phyloP scores from a whole-genome alignment of 805 yeast genomes.

The Lipomyces spencermartinsiae region DNA sequence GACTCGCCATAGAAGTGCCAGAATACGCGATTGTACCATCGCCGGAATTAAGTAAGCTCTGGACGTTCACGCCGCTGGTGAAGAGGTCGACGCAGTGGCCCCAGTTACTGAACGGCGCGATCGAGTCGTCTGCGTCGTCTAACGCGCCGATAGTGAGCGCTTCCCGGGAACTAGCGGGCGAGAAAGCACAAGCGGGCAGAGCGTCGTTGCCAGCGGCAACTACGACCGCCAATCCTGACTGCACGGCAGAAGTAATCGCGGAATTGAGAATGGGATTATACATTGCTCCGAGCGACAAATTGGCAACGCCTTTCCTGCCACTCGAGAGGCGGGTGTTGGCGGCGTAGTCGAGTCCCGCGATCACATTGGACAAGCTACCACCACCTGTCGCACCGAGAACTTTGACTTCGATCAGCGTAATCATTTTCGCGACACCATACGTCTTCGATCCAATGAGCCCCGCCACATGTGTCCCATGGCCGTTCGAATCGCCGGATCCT shows the following conservation, averaged over 20 bases:
- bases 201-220: slow-evolving; percentile 87
- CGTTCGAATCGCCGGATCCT: slow-evolving; percentile 70
- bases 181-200: slow-evolving; percentile 77
- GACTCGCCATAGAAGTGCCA: slow-evolving; percentile 99
- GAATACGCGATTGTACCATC: slow-evolving; percentile 45
- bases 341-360: slow-evolving; percentile 49
- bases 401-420: slow-evolving; percentile 71
- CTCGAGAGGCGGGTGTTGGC: slow-evolving; percentile 43
- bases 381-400: slow-evolving; percentile 71
- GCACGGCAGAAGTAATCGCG: slow-evolving; percentile 77
- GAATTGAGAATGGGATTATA: slow-evolving; percentile 69
- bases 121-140: slow-evolving; percentile 70
- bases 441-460: slow-evolving; percentile 81
- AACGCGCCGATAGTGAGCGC: slow-evolving; percentile 89
- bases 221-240: slow-evolving; percentile 62
- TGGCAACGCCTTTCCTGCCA: slow-evolving; percentile 64
- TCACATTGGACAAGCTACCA: slow-evolving; percentile 56
- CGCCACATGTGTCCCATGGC: slow-evolving; percentile 97
- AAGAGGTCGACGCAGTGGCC: slow-evolving; percentile 89
- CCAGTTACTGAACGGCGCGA: slow-evolving; percentile 88
- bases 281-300: slow-evolving; percentile 80
- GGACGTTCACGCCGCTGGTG: slow-evolving; percentile 85
- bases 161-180: slow-evolving; percentile 79
- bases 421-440: slow-evolving; percentile 82
- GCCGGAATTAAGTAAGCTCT: slow-evolving; percentile 55